Conservation (phyloP, 495 filamentous ascomycete genomes). For the Tuber indicum region DNA sequence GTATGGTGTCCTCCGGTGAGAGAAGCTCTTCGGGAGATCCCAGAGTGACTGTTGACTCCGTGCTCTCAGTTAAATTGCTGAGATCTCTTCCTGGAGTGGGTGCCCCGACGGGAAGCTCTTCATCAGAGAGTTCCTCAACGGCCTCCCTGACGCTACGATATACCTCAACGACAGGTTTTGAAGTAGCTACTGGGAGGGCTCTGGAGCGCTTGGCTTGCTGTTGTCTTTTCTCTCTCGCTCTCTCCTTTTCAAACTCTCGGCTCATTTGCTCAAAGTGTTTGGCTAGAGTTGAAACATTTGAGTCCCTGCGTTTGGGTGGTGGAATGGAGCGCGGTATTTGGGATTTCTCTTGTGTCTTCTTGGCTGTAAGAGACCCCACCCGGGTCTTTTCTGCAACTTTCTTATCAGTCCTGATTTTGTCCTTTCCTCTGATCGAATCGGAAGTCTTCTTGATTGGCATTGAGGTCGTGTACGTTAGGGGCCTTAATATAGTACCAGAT, state of each 20-base stretch:
- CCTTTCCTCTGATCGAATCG: slow-evolving; percentile 33
- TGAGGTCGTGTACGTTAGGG: slow-evolving; percentile 23
- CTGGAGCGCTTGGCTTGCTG: slow-evolving; percentile 73
- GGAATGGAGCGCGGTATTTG: slow-evolving; percentile 81
- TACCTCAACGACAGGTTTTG: slow-evolving; percentile 90
- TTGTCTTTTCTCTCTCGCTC: slow-evolving; percentile 74
- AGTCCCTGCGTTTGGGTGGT: slow-evolving; percentile 50
- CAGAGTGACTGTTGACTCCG: slow-evolving; percentile 28
- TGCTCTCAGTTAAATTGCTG: slow-evolving; percentile 42
- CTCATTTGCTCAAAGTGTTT: slow-evolving; percentile 95
- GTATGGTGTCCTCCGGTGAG: slow-evolving; percentile 11
- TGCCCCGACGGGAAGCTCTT: slow-evolving; percentile 46
- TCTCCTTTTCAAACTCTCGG: slow-evolving; percentile 92
- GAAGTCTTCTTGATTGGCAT: slow-evolving; percentile 43
- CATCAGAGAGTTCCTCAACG: slow-evolving; percentile 66
- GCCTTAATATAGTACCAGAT: slow-evolving; percentile 19
- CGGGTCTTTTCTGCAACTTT: slow-evolving; percentile 55
- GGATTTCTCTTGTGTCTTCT: slow-evolving; percentile 49
- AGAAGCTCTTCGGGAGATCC: slow-evolving; percentile 31
- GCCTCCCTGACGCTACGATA: slow-evolving; percentile 90
- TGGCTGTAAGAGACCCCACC: slow-evolving; percentile 43
- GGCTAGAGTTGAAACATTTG: slow-evolving; percentile 75
- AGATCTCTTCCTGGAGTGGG: slow-evolving; percentile 41
- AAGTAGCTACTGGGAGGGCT: slow-evolving; percentile 83
- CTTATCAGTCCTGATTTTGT: slow-evolving; percentile 53